These are phyloP conservation scores for Helicostylum pulchrum DNA, from an alignment of 192 early-diverging fungal species.

Conservation along the genomic window DNA sequence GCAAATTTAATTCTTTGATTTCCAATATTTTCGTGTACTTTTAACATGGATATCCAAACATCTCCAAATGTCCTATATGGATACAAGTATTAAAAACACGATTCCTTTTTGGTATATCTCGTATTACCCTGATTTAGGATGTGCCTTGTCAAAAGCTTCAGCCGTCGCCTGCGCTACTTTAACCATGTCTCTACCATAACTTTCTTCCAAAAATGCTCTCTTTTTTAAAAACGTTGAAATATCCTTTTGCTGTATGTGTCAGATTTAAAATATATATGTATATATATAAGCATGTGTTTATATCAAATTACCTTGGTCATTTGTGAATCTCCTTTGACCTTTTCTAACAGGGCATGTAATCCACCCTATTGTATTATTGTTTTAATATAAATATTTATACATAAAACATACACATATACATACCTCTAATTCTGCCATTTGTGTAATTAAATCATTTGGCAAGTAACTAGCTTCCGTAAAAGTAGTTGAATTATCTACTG, in stretches of 20 bases:
- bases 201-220: slow-evolving; percentile 88
- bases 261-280: neutral
- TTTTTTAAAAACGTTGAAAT: slow-evolving; percentile 79
- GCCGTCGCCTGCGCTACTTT: slow-evolving; percentile 70
- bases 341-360: slow-evolving; percentile 60
- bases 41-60: slow-evolving; percentile 71
- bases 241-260: slow-evolving; percentile 46
- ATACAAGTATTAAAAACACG: neutral
- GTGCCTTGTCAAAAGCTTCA: slow-evolving; percentile 56
- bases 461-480: neutral
- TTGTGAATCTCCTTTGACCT: slow-evolving; percentile 64
- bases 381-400: neutral
- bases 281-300: neutral
- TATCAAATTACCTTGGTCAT: slow-evolving; percentile 61
- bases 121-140: slow-evolving; percentile 53
- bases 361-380: slow-evolving; percentile 51
- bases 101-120: neutral
- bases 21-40: slow-evolving; percentile 82
- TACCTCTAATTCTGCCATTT: slow-evolving; percentile 16
- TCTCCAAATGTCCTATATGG: slow-evolving; percentile 55
- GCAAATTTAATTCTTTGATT: slow-evolving; percentile 79
- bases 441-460: slow-evolving; percentile 7
- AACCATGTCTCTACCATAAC: slow-evolving; percentile 79
- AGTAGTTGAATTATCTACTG: slow-evolving; percentile 4
- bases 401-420: neutral